Base-by-base conservation (phyloP, 768 basidiomycete species). In the Trametes villosa region DNA sequence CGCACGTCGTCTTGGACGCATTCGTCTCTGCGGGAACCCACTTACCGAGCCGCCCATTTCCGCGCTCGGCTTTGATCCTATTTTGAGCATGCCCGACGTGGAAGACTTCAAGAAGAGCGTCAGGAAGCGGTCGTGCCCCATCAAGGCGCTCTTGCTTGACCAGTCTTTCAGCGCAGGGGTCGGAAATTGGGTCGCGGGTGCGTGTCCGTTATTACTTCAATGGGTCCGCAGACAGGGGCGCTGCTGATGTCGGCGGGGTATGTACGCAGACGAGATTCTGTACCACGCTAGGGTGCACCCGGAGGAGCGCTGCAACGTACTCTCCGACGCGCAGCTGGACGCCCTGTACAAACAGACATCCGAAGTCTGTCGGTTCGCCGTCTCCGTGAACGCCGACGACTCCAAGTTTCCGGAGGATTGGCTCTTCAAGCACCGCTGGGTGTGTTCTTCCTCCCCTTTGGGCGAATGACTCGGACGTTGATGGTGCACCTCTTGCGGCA, bases 171-270 rank as follows among this genome's bases (percentile, higher is more conserved):
- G 83, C 62, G 89, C 90, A 12, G 91, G 91, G 1, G 83, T 93
- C 11, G 88, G 91, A 4, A 93, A 92, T 70, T 92, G 90, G 87
- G 83, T 92, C 20, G 90, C 91, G 66, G 89, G 88, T 85, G 64
- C 42, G 68, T 72, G 13, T 17, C 26, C 20, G 44, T 13, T 9
- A 29, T 33, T 12, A 33, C 47, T 52, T 41, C 60, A 47, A 44
- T 59, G 15, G 27, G 17, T 8, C 27, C 46, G 15, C 18, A 11
- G 13, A 29, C 8, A 4, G 13, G 5, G 13, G 4, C 36, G 7
- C 13, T 4, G 46, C 29, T 50, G 56, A 57, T 26, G 13, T 41
- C 40, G 13, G 36, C 17, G 1, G n/a, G n/a, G n/a, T n/a, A 52
- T 33, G 11, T 50, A 18, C 26, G 41, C 59, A 86, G 86, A 89